Evolutionary conservation across 768 basidiomycete species (phyloP).

Genomic region (Naganishia onofrii): DNA sequence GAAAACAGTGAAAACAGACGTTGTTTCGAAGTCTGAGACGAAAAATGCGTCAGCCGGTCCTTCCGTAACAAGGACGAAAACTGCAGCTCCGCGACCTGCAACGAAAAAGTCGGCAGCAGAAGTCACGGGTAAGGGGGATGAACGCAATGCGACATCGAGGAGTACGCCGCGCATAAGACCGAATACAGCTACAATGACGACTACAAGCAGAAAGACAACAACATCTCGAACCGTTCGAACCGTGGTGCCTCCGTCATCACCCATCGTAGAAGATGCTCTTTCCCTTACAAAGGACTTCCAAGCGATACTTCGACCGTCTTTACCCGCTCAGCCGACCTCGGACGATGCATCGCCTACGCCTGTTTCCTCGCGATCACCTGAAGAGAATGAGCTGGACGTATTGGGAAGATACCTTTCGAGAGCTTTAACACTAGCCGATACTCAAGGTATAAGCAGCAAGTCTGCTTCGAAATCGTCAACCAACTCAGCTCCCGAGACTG

Average conservation of each 20-base stretch:
- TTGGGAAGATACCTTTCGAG: slow-evolving; percentile 14
- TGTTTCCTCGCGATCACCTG: neutral
- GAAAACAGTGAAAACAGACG: neutral
- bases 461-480: neutral
- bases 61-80: neutral
- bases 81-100: neutral
- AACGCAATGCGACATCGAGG: neutral
- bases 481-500: neutral
- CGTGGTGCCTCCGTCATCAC: neutral
- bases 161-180: neutral
- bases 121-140: neutral
- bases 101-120: neutral
- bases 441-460: neutral
- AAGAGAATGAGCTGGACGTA: slow-evolving; percentile 8
- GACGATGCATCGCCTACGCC: neutral
- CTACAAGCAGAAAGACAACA: neutral
- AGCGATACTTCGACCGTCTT: neutral
- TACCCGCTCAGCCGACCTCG: neutral
- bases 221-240: neutral
- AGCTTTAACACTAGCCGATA: neutral
- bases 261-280: slow-evolving; percentile 1
- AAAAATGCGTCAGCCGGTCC: neutral
- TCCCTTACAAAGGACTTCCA: slow-evolving; percentile 19
- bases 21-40: neutral
- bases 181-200: too few species aligned